Base-by-base conservation (phyloP, 2,329 filamentous ascomycete genomes). In the Penicillium sp. region DNA sequence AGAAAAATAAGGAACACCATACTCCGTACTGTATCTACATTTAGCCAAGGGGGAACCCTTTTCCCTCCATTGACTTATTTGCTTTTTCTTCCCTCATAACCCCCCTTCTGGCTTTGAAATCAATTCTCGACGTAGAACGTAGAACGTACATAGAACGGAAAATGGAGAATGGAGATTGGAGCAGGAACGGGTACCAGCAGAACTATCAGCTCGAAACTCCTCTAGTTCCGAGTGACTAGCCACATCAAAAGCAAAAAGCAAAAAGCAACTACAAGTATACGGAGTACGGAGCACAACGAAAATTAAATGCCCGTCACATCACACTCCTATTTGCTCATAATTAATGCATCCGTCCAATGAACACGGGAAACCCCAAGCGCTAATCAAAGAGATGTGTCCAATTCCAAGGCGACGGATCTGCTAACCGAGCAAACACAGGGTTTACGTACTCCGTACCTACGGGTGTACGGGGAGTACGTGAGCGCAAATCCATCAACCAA, bases 221-320 rank as follows among this genome's bases (percentile, higher is more conserved):
- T 18, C 34, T 41, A 48, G 29, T 48, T 36, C 38, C 27, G n/a
- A 21, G 7, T 14, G n/a, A 8, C 36, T 52, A 41, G 29, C 43
- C 29, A 31, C 44, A 16, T 34, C 18, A 47, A 48, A 52, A 48
- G 50, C 50, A 52, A 52, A 47, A 41, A 36, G 27, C 38, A 34
- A 47, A 40, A 18, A 27, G 39, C 31, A 45, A 5, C 24, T n/a
- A 18, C 18, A 18, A 18, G 18, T 18, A 18, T 18, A 18, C 18
- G 18, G 18, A 18, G 18, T 18, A 18, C 18, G 18, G 18, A 18
- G 18, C 6, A 6, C 22, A 45, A 45, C 29, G 4, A 48, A 24
- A 13, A 3, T 36, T 6, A 27, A 27, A 34, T 21, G 24, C 29
- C 49, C 18, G n/a, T 40, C 40, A 27, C 40, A 40, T 21, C 41